Percentiles rank a stretch among this genome's conserved stretches.
Evolutionary conservation across 345 rosid genomes (phyloP).

Genomic region (Sisymbrium altissimum): DNA sequence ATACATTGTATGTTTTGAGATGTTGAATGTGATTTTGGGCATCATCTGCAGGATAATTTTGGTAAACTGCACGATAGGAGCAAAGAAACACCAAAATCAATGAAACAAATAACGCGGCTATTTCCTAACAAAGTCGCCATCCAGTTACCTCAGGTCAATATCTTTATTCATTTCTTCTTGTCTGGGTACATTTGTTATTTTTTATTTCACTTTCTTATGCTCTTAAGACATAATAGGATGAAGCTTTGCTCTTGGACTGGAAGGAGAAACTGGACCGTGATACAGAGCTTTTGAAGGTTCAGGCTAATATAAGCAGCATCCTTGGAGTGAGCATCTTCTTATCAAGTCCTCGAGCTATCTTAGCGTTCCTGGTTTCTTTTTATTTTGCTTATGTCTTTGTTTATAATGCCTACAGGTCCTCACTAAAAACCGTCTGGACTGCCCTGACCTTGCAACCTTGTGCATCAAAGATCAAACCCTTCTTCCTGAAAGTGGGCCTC

Average conservation of each 20-base stretch:
- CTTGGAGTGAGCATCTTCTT: constrained; percentile 57
- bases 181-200: background rate
- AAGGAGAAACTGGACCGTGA: constrained; percentile 94
- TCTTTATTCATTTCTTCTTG: background rate
- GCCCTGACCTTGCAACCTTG: constrained; percentile 75
- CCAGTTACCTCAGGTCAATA: constrained; percentile 89
- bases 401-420: constrained; percentile 53
- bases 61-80: constrained; percentile 82
- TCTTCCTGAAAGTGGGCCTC: constrained; percentile 62
- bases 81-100: constrained; percentile 81
- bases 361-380: background rate
- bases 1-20: background rate
- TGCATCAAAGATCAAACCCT: constrained; percentile 83
- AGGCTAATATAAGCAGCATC: constrained; percentile 64
- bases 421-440: constrained; percentile 58
- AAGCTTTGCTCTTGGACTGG: constrained; percentile 88
- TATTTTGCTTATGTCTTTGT: constrained; percentile 13
- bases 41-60: constrained; percentile 70
- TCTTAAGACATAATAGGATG: constrained; percentile 56
- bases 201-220: constrained; percentile 18
- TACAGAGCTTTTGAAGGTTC: constrained; percentile 78
- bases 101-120: constrained; percentile 87
- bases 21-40: background rate
- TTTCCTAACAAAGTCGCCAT: constrained; percentile 95
- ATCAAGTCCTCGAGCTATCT: background rate